These are phyloP conservation scores for Penicillium sclerotigenum DNA, from an alignment of 2,329 filamentous ascomycete species.

Conservation along the genomic window DNA sequence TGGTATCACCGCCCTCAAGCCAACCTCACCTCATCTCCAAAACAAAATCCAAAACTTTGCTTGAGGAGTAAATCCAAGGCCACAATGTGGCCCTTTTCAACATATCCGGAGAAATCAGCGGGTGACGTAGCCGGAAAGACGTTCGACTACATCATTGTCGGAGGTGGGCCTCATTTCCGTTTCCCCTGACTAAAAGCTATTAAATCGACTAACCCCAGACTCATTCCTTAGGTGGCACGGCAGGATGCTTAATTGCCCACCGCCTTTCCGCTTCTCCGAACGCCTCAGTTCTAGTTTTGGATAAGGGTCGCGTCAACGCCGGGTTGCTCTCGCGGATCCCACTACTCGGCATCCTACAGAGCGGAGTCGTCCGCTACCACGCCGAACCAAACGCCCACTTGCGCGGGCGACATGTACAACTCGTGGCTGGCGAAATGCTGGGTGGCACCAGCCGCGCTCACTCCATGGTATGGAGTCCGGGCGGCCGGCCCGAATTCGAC, in stretches of 20 bases:
- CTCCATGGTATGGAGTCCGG: conserved; percentile 2
- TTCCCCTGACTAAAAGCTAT: neutral
- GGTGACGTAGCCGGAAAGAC: neutral
- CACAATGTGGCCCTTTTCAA: neutral
- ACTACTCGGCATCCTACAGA: neutral
- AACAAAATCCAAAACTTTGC: neutral
- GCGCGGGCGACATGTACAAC: conserved; percentile 1
- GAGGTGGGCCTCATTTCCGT: neutral
- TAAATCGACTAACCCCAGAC: neutral
- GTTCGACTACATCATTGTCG: conserved; percentile 2
- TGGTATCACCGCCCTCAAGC: neutral
- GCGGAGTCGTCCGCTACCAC: neutral
- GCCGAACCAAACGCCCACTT: neutral
- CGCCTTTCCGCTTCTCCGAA: neutral
- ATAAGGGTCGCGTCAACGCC: neutral
- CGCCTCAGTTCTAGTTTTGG: neutral
- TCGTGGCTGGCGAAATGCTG: neutral
- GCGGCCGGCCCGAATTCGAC: neutral
- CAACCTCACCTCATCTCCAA: neutral
- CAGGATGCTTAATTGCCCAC: neutral
- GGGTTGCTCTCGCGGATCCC: neutral
- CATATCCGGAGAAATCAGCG: neutral
- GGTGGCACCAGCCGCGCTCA: neutral
- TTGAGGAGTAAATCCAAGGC: neutral
- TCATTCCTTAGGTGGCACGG: neutral